Percentiles rank a stretch among this genome's conserved stretches.
phyloP scores from a whole-genome alignment of 805 yeast genomes.

The Candida khao-thaluensis region DNA sequence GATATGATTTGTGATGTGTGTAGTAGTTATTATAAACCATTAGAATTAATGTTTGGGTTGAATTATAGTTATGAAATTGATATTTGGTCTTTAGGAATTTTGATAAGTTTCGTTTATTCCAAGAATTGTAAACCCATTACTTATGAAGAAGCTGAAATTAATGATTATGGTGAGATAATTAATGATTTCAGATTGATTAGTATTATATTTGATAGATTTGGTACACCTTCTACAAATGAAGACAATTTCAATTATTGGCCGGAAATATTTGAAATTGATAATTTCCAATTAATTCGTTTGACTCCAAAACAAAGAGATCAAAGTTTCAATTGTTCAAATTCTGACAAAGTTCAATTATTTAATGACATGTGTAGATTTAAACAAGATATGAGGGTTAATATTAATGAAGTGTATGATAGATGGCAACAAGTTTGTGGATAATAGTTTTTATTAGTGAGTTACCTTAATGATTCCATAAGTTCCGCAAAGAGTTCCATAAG shows the following conservation, averaged over 20 bases:
- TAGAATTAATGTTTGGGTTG: slow-evolving; percentile 68
- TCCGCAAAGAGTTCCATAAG: no score
- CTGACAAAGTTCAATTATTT: slow-evolving; percentile 28
- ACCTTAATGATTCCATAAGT: no score
- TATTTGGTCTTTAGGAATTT: slow-evolving; percentile 70
- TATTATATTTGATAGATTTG: slow-evolving; percentile 55
- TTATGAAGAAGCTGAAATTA: slow-evolving; percentile 2
- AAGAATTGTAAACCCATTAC: slow-evolving; percentile 30
- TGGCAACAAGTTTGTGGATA: no score
- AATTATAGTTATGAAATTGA: slow-evolving; percentile 58
- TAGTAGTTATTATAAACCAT: slow-evolving; percentile 69
- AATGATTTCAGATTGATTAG: slow-evolving; percentile 62
- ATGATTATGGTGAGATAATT: slow-evolving; percentile 20
- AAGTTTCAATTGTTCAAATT: slow-evolving; percentile 11
- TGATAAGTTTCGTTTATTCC: slow-evolving; percentile 53
- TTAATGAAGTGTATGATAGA: slow-evolving; percentile 11
- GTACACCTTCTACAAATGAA: slow-evolving; percentile 50
- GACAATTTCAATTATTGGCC: slow-evolving; percentile 32
- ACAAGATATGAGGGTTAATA: slow-evolving; percentile 28
- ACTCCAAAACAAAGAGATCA: slow-evolving; percentile 10
- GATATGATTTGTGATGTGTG: slow-evolving; percentile 61
- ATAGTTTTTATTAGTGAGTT: no score
- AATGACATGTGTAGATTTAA: slow-evolving; percentile 38
- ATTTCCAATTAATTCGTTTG: slow-evolving; percentile 30
- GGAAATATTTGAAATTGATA: slow-evolving; percentile 30